Conservation (phyloP, 2,329 filamentous ascomycete genomes). For the Talaromyces sp. region DNA sequence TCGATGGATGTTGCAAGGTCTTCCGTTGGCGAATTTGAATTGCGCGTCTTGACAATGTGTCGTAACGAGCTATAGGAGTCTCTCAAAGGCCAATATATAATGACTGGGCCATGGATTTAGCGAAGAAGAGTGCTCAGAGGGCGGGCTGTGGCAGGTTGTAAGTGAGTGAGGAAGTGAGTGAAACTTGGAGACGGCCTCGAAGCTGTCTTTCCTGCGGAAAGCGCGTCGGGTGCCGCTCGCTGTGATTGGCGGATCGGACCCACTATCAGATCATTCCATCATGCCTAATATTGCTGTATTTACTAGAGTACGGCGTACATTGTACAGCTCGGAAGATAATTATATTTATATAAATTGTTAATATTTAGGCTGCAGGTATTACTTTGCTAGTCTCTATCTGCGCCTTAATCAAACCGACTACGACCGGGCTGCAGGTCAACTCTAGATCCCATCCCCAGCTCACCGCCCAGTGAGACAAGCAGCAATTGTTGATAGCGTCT, state of each 20-base stretch:
- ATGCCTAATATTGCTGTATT: not conserved
- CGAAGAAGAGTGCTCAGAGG: too few species aligned
- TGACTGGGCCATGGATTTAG: too few species aligned
- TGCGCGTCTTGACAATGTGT: not conserved
- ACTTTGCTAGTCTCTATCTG: not conserved
- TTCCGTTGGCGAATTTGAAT: not conserved
- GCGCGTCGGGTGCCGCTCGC: not conserved
- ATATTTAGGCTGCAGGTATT: not conserved
- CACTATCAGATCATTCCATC: not conserved
- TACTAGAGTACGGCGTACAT: too few species aligned
- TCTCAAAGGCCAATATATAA: too few species aligned
- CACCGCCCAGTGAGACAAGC: not conserved
- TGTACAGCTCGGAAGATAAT: too few species aligned
- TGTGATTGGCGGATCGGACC: not conserved
- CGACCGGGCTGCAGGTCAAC: not conserved
- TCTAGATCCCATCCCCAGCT: not conserved
- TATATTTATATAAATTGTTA: not conserved
- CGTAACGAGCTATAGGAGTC: too few species aligned
- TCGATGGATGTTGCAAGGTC: not conserved
- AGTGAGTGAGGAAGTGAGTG: not conserved
- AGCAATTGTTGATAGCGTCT: not conserved
- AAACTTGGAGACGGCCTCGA: not conserved
- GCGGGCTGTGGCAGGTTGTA: not conserved
- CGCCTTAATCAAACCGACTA: not conserved
- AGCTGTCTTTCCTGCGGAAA: not conserved